Base-by-base conservation (phyloP, 176 grass and related monocot species). In the Carex pumila region DNA sequence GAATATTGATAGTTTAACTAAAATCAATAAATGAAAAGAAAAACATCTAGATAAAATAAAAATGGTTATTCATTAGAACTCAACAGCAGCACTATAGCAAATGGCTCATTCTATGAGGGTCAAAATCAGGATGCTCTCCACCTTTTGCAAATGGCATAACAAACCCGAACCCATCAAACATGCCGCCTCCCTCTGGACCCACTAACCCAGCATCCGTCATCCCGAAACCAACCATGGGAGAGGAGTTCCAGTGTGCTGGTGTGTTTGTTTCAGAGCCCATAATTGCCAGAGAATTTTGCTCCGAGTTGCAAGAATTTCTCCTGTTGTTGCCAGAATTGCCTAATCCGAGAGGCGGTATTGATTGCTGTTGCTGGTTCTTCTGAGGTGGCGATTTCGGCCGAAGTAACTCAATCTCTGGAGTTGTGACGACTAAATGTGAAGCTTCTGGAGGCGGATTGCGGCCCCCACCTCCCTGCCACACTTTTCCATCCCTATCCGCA, bases 361-460 rank as follows among this genome's bases (percentile, higher is more conserved):
- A 57, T 41, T 88, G 86, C 55, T 87, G 87, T 79, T 79, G 72
- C 54, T 87, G 91, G 84, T 89, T 93, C 86, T 98, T 98, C 3
- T 69, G 84, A 0, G 91, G 92, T 2, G 96, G 96, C 7, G 93
- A 98, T 88, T 98, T 98, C 0, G 92, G 96, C 80, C 93, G 84
- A 22, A 95, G 83, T 62, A 83, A 85, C 79, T 98, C 96, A 12
- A 98, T 98, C 83, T 98, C 96, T 0, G 91, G 88, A 15, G 96
- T 98, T 18, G 96, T 98, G 88, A 92, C 49, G 5, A 95, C 91
- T 8, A 98, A 92, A 61, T 98, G 96, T 2, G 93, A 86, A 50
- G 96, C 92, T 56, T 94, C 96, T 50, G 92, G 89, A n/a, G 96
- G 93, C 79, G 96, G 96, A 83, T 98, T 98, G 25, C 96, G 88